phyloP scores from a whole-genome alignment of 1,139 yeast genomes.

The Candida tropicalis region DNA sequence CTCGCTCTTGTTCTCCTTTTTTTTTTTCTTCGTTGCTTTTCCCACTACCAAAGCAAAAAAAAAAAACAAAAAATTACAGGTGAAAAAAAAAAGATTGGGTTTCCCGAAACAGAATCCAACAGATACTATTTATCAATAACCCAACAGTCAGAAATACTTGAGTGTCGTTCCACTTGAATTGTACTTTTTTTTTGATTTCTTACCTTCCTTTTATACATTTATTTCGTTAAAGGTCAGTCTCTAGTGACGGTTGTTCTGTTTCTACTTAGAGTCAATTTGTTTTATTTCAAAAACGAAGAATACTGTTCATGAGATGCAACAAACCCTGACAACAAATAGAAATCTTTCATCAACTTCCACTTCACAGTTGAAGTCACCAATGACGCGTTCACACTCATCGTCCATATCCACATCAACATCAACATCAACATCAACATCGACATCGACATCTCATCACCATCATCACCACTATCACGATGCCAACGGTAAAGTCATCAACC shows the following conservation, averaged over 20 bases:
- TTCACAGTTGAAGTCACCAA: neutral
- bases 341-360: conserved; percentile 2
- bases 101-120: too few species aligned
- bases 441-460: conserved; percentile 5
- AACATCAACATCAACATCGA: conserved; percentile 7
- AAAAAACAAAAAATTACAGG: neutral
- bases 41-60: neutral
- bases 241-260: neutral
- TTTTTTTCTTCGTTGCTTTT: neutral
- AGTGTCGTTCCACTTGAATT: too few species aligned
- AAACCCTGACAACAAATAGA: conserved; percentile 7
- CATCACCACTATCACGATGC: conserved; percentile 9
- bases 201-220: too few species aligned
- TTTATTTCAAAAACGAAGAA: neutral
- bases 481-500: conserved; percentile 1
- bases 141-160: too few species aligned
- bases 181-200: too few species aligned
- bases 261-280: neutral
- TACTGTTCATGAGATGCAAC: conserved; percentile 8
- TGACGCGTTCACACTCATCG: neutral
- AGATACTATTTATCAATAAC: too few species aligned
- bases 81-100: neutral
- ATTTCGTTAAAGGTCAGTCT: neutral
- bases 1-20: conserved; percentile 2
- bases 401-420: conserved; percentile 1